Conservation (phyloP, 192 early-diverging fungal species). For the Coemansia guatemalensis region DNA sequence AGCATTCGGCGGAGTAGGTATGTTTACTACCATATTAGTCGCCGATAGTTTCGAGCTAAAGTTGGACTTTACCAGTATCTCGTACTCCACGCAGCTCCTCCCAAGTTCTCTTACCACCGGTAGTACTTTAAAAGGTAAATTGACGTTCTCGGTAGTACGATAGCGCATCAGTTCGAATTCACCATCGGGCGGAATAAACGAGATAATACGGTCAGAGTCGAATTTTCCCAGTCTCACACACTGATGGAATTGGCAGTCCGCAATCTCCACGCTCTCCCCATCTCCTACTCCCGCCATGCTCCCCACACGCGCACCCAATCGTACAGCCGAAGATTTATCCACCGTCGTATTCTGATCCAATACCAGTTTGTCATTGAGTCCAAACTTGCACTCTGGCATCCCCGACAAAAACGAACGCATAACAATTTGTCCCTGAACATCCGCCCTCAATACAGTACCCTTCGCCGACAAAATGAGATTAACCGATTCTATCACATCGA, state of each 20-base stretch:
- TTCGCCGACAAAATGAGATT: conserved; percentile 89
- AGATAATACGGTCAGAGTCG: conserved; percentile 91
- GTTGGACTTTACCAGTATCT: conserved; percentile 84
- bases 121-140: conserved; percentile 92
- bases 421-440: conserved; percentile 86
- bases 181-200: conserved; percentile 96
- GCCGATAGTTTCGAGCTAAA: conserved; percentile 87
- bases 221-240: conserved; percentile 94
- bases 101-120: conserved; percentile 89
- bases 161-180: conserved; percentile 98
- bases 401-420: conserved; percentile 97
- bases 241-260: conserved; percentile 98
- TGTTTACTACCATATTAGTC: conserved; percentile 82
- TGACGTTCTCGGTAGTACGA: conserved; percentile 93
- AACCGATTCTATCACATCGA: conserved; percentile 98
- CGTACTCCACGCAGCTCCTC: conserved; percentile 81
- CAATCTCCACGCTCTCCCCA: conserved; percentile 80
- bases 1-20: conserved; percentile 92
- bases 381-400: conserved; percentile 97
- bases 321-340: neutral
- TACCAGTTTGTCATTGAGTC: conserved; percentile 92
- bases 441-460: conserved; percentile 83
- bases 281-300: conserved; percentile 31
- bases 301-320: conserved; percentile 17
- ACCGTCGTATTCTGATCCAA: conserved; percentile 65